Conservation (phyloP, 805 yeast species). For the Saccharomycopsis sp. region DNA sequence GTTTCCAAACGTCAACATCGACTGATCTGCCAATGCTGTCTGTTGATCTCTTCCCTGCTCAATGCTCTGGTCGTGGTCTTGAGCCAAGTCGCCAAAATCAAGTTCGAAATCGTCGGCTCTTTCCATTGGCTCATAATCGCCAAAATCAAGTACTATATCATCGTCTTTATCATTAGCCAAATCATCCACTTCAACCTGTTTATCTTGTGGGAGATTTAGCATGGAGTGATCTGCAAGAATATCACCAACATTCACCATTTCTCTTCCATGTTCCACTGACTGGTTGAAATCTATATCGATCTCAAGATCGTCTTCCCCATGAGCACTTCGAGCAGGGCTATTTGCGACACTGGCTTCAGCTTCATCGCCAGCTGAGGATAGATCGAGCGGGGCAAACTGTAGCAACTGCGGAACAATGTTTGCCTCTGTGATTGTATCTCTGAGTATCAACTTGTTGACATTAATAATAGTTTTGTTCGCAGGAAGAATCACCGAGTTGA, state of each 20-base stretch:
- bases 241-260: conserved; percentile 28
- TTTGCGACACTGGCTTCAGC: conserved; percentile 27
- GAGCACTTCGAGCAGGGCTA: conserved; percentile 24
- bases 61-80: conserved; percentile 31
- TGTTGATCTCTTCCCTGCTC: conserved; percentile 45
- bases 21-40: background rate
- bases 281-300: conserved; percentile 45
- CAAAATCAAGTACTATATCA: conserved; percentile 11
- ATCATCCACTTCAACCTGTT: background rate
- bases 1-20: background rate
- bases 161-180: conserved; percentile 7
- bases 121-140: conserved; percentile 25
- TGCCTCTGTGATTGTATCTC: conserved; percentile 72
- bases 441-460: conserved; percentile 53
- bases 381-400: conserved; percentile 51
- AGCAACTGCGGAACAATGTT: conserved; percentile 43
- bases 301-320: conserved; percentile 41
- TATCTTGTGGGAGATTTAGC: conserved; percentile 25
- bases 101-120: conserved; percentile 25
- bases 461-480: conserved; percentile 56
- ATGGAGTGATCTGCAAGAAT: conserved; percentile 17
- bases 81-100: conserved; percentile 27
- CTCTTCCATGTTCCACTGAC: conserved; percentile 27
- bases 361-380: conserved; percentile 31
- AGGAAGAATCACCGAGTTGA: conserved; percentile 48